Evolutionary conservation across 768 basidiomycete species (phyloP).

Genomic region (Podaxis sp.): DNA sequence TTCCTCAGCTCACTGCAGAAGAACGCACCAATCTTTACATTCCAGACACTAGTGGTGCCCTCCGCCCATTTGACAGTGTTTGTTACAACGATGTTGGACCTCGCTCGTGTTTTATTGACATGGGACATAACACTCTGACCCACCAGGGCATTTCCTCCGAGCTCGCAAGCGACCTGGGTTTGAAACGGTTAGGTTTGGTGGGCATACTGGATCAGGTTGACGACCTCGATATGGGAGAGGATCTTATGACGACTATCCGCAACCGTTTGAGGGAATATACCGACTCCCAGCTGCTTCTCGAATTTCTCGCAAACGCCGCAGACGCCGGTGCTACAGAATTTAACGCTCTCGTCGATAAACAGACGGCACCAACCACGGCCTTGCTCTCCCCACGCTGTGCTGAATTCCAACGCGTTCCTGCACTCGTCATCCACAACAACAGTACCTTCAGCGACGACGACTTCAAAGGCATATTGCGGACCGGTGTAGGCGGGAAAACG

Average conservation of each 20-base stretch:
- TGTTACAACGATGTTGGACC: slow-evolving; percentile 39
- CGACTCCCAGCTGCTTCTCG: slow-evolving; percentile 37
- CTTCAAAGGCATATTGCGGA: slow-evolving; percentile 39
- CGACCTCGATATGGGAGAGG: slow-evolving; percentile 38
- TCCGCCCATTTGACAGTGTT: slow-evolving; percentile 25
- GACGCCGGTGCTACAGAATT: slow-evolving; percentile 44
- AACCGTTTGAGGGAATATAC: slow-evolving; percentile 39
- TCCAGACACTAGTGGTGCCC: slow-evolving; percentile 24
- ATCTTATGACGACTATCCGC: slow-evolving; percentile 36
- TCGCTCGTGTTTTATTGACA: slow-evolving; percentile 19
- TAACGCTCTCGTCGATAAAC: slow-evolving; percentile 33
- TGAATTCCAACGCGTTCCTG: slow-evolving; percentile 28
- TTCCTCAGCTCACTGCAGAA: slow-evolving; percentile 7
- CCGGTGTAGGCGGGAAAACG: slow-evolving; percentile 41
- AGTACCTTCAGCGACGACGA: slow-evolving; percentile 34
- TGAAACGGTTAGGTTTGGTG: slow-evolving; percentile 31
- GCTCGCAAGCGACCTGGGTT: slow-evolving; percentile 25
- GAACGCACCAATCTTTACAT: slow-evolving; percentile 27
- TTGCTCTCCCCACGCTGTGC: slow-evolving; percentile 32
- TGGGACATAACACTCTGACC: slow-evolving; percentile 18
- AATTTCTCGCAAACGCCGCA: slow-evolving; percentile 50
- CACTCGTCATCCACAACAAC: slow-evolving; percentile 43
- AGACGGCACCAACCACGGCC: background rate
- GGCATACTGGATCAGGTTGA: slow-evolving; percentile 20
- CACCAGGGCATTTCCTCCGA: slow-evolving; percentile 26